phyloP scores from a whole-genome alignment of 1,139 yeast genomes.

The Debaryomyces sp. region DNA sequence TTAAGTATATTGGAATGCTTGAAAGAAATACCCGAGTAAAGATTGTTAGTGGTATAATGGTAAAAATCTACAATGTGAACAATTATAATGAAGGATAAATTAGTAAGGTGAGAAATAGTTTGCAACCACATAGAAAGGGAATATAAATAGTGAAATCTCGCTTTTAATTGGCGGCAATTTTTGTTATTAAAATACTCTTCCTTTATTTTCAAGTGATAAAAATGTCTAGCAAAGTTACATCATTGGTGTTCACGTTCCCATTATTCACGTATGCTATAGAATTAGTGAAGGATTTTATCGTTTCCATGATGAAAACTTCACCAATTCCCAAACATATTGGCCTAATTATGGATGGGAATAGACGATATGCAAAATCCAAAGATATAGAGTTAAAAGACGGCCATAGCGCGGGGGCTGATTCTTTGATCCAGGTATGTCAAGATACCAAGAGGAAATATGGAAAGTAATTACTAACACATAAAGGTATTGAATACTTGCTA shows the following conservation, averaged over 20 bases:
- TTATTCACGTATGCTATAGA: constrained; percentile 26
- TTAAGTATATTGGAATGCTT: too few relatives aligned
- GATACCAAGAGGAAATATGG: neutral
- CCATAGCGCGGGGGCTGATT: constrained; percentile 55
- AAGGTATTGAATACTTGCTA: constrained; percentile 49
- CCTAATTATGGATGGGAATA: constrained; percentile 62
- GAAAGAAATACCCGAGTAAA: neutral
- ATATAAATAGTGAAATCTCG: neutral
- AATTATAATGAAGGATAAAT: neutral
- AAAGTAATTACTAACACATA: constrained; percentile 13
- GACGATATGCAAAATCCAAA: constrained; percentile 51
- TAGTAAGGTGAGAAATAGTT: neutral
- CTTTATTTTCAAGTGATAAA: neutral
- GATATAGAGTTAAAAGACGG: constrained; percentile 51
- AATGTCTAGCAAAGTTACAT: constrained; percentile 2
- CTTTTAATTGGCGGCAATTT: neutral
- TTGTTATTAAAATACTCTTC: neutral
- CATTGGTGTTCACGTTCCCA: constrained; percentile 24
- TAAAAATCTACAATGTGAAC: neutral
- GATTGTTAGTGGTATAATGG: neutral
- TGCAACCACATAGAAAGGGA: neutral
- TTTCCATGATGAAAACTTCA: constrained; percentile 43
- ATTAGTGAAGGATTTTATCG: constrained; percentile 32
- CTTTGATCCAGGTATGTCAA: constrained; percentile 39
- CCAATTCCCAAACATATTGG: constrained; percentile 58